Percentiles rank a stretch among this genome's conserved stretches.
phyloP scores from a whole-genome alignment of 768 basidiomycete species.

The Macrolepiota albuminosa region DNA sequence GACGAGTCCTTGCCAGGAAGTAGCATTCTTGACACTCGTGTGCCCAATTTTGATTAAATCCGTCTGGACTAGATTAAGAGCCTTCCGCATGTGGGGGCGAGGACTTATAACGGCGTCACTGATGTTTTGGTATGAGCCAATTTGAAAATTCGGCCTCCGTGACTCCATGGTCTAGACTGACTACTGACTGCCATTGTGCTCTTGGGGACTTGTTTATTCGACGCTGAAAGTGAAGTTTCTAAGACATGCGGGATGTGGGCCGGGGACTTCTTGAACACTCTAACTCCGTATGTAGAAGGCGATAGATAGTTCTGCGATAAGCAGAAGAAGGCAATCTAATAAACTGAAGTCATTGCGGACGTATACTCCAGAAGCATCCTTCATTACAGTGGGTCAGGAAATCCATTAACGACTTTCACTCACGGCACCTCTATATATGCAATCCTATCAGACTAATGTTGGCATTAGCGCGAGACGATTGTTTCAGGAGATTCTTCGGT shows the following conservation, averaged over 20 bases:
- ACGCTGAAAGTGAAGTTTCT: not conserved
- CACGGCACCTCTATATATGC: not conserved
- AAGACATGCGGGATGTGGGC: not conserved
- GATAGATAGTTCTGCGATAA: not conserved
- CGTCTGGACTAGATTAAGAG: not conserved
- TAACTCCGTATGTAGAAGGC: not conserved
- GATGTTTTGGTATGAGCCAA: not conserved
- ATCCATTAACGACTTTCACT: not conserved
- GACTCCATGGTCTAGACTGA: not conserved
- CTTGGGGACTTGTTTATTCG: not conserved
- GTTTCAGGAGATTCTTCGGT: not conserved
- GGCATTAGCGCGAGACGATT: not conserved
- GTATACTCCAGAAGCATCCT: not conserved
- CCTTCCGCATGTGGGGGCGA: not conserved
- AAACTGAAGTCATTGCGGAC: not conserved
- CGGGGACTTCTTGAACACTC: not conserved
- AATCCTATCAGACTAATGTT: not conserved
- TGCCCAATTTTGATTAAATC: not conserved
- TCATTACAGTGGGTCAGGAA: not conserved
- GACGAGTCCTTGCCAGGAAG: slow-evolving; percentile 4
- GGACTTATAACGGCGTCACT: not conserved
- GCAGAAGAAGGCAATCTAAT: not conserved
- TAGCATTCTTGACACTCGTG: not conserved
- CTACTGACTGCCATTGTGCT: not conserved
- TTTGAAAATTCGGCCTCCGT: not conserved